A percentile compares a stretch with the other conserved stretches of the same genome.
Conservation (phyloP, 805 yeast species). For the Candida sakaeoensis region DNA sequence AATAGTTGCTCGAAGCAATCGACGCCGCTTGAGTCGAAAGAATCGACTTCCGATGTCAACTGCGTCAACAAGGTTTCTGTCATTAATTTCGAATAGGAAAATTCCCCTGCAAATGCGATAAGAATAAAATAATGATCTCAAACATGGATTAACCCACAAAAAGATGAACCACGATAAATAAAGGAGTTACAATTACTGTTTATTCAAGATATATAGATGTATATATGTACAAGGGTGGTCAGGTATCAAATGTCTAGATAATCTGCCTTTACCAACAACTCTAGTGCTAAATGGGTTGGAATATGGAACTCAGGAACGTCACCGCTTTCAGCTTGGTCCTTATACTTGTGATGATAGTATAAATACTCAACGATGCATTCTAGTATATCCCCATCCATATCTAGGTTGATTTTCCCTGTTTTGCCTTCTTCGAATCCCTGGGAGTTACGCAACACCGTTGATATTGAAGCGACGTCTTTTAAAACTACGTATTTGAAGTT, state of each 20-base stretch:
- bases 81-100: not conserved
- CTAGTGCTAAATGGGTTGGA: slow-evolving; percentile 92
- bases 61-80: slow-evolving; percentile 16
- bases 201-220: not conserved
- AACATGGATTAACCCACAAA: too few species aligned
- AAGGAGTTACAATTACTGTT: too few species aligned
- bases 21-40: slow-evolving; percentile 21
- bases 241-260: slow-evolving; percentile 56
- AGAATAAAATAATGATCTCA: slow-evolving; percentile 4
- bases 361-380: slow-evolving; percentile 83
- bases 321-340: slow-evolving; percentile 45
- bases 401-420: slow-evolving; percentile 53
- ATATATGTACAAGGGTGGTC: not conserved
- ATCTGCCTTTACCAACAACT: slow-evolving; percentile 89
- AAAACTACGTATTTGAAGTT: slow-evolving; percentile 58
- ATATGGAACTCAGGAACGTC: slow-evolving; percentile 83
- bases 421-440: slow-evolving; percentile 56
- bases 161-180: too few species aligned
- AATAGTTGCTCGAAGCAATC: slow-evolving; percentile 17
- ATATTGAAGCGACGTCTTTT: slow-evolving; percentile 75
- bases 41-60: slow-evolving; percentile 24
- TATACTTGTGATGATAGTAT: slow-evolving; percentile 69
- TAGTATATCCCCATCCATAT: slow-evolving; percentile 67
- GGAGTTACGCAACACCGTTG: slow-evolving; percentile 50
- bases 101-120: slow-evolving; percentile 4